Evolutionary conservation across 176 grass and related monocot species (phyloP), one percentile per base, ranked within the genome.

Genomic region (Ampelocalamus luodianensis): DNA sequence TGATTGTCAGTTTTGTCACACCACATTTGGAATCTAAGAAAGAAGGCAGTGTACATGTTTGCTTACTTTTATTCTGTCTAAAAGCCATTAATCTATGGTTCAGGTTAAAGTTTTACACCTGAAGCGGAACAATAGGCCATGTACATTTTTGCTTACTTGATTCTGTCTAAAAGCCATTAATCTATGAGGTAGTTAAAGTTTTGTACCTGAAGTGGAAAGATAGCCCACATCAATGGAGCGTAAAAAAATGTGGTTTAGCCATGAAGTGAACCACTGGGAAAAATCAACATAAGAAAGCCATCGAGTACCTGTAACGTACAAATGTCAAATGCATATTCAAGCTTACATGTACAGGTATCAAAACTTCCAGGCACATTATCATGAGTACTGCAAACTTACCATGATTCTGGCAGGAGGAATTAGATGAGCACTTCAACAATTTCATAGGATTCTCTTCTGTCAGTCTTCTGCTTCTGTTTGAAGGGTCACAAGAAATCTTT

Each of bases 161-260:
- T 7, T 76, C 64, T 17, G 10, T 22, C 36, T 5, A 53, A 75
- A 78, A 60, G 18, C 50, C 29, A n/a, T 23, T 59, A 59, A 10
- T 39, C 39, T 22, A 53, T 44, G 14, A 48, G 32, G 61, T 18
- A 49, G 7, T 58, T 17, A 18, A 62, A 69, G 42, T 69, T 26
- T 6, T 49, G 38, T 79, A 94, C 92, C 88, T 93, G 89, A 74
- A 88, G 83, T 58, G 74, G 91, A 60, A 93, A 85, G 60, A 87
- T 68, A 76, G 59, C 70, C 79, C 85, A 65, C 85, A 93, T 76
- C 13, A 84, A 79, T 64, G 91, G 83, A 74, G 85, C 69, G 71
- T 72, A 51, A 39, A 89, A 89, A 39, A 85, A 55, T 85, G 73
- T 20, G 88, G 72, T 37, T 91, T 82, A 72, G 87, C 78, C 29